Percentiles rank a stretch among this genome's conserved stretches.
phyloP scores from a whole-genome alignment of 306 rosid genomes.

The Vicia faba region DNA sequence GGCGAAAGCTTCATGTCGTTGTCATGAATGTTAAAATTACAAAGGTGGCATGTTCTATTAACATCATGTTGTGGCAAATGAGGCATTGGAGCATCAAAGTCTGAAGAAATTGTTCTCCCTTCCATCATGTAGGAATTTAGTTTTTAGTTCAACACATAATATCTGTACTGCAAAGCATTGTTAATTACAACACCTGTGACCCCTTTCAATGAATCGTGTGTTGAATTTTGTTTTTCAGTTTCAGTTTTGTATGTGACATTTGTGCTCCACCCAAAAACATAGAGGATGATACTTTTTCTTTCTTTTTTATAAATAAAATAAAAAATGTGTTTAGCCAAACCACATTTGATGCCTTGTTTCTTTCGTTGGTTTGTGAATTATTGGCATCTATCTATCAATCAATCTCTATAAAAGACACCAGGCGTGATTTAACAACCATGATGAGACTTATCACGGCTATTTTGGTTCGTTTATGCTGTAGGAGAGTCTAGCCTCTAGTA shows the following conservation, averaged over 20 bases:
- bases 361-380: slow-evolving; percentile 17
- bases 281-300: neutral
- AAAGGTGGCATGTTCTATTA: slow-evolving; percentile 19
- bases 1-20: slow-evolving; percentile 26
- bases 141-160: slow-evolving; percentile 48
- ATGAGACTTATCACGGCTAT: too few relatives aligned
- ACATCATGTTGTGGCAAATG: slow-evolving; percentile 33
- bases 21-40: slow-evolving; percentile 33
- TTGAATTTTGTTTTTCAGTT: slow-evolving; percentile 40
- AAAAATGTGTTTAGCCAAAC: slow-evolving; percentile 13
- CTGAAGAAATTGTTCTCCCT: slow-evolving; percentile 34
- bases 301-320: neutral
- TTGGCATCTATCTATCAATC: neutral
- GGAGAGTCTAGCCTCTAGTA: too few relatives aligned
- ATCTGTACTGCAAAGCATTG: slow-evolving; percentile 42
- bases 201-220: slow-evolving; percentile 42
- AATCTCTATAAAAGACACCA: neutral
- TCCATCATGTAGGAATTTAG: slow-evolving; percentile 42
- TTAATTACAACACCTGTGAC: slow-evolving; percentile 37
- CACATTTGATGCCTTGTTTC: neutral
- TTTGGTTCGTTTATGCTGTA: too few relatives aligned
- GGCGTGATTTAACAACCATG: neutral
- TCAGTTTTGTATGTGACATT: slow-evolving; percentile 39
- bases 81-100: slow-evolving; percentile 34
- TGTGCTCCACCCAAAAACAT: slow-evolving; percentile 8